Percentiles rank a stretch among this genome's conserved stretches.
Conservation (phyloP, 192 early-diverging fungal genomes). For the Mortierella antarctica region DNA sequence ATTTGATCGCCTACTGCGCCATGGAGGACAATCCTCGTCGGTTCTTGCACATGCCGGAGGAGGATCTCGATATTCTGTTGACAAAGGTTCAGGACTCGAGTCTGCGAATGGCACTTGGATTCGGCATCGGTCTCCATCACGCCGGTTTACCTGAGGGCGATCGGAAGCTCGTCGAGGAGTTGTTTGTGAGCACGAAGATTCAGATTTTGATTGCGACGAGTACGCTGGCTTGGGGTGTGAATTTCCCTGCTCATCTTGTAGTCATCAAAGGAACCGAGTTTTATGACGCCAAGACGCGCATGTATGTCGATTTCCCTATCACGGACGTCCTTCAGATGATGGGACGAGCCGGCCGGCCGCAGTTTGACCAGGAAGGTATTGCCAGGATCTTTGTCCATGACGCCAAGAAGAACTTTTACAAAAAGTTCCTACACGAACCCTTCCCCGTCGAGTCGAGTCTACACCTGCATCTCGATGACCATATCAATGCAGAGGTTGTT, state of each 20-base stretch:
- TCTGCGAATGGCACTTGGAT: conserved; percentile 83
- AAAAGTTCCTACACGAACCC: conserved; percentile 96
- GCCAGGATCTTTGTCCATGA: conserved; percentile 96
- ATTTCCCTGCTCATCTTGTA: conserved; percentile 96
- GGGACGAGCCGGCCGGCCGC: conserved; percentile 95
- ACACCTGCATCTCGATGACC: conserved; percentile 81
- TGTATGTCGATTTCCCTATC: conserved; percentile 97
- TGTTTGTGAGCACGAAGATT: conserved; percentile 95
- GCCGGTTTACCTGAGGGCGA: conserved; percentile 93
- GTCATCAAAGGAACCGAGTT: conserved; percentile 98
- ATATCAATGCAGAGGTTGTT: conserved; percentile 96
- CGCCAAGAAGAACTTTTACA: conserved; percentile 98
- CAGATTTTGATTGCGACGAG: conserved; percentile 96
- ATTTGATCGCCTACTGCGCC: conserved; percentile 93
- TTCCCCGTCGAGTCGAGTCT: conserved; percentile 91
- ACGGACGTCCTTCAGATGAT: conserved; percentile 99
- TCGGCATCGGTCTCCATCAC: conserved; percentile 98
- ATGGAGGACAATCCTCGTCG: conserved; percentile 92
- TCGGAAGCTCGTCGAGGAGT: conserved; percentile 88
- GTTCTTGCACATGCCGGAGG: conserved; percentile 88
- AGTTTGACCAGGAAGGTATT: conserved; percentile 94
- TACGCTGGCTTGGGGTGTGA: conserved; percentile 98
- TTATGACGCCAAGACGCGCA: conserved; percentile 89
- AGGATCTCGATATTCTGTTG: conserved; percentile 78
- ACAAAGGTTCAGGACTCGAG: conserved; percentile 82